A percentile compares a stretch with the other conserved stretches of the same genome.
These are phyloP conservation scores for Pseudisothecium myosuroides DNA, from an alignment of 225 moss, liverwort and hornwort genomes.

Conservation along the genomic window DNA sequence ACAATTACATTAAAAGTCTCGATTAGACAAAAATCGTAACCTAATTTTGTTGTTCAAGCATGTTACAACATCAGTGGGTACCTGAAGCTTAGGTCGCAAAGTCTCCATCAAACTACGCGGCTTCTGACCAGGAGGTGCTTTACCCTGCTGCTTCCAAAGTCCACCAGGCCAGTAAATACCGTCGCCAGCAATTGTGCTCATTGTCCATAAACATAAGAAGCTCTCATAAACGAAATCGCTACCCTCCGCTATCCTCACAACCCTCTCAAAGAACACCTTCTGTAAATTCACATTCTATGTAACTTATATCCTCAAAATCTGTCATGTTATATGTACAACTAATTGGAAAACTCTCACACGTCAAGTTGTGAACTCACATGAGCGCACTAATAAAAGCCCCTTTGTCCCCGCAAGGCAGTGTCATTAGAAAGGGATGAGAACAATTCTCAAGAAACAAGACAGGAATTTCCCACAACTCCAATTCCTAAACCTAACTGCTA, in stretches of 20 bases:
- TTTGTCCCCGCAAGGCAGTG: background rate
- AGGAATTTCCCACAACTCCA: background rate
- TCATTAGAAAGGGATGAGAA: background rate
- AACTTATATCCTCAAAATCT: background rate
- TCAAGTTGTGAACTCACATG: background rate
- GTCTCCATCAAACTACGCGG: conserved; percentile 50
- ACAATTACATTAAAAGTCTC: background rate
- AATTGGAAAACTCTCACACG: background rate
- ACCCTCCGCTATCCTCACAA: background rate
- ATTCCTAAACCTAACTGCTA: background rate
- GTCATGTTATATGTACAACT: background rate
- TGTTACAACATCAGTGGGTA: background rate
- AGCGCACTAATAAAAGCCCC: background rate
- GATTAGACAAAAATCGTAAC: background rate
- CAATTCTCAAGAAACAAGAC: background rate
- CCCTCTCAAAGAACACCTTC: background rate
- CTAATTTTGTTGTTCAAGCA: background rate
- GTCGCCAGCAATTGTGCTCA: background rate
- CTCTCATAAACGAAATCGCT: background rate
- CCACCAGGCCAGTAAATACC: conserved; percentile 6
- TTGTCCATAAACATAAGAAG: background rate
- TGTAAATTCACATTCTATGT: background rate
- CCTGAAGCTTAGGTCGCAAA: conserved; percentile 52
- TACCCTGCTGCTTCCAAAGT: conserved; percentile 50
- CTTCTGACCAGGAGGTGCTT: conserved; percentile 56